phyloP scores from a whole-genome alignment of 2,329 filamentous ascomycete species.

The Ophiostoma fasciatum region DNA sequence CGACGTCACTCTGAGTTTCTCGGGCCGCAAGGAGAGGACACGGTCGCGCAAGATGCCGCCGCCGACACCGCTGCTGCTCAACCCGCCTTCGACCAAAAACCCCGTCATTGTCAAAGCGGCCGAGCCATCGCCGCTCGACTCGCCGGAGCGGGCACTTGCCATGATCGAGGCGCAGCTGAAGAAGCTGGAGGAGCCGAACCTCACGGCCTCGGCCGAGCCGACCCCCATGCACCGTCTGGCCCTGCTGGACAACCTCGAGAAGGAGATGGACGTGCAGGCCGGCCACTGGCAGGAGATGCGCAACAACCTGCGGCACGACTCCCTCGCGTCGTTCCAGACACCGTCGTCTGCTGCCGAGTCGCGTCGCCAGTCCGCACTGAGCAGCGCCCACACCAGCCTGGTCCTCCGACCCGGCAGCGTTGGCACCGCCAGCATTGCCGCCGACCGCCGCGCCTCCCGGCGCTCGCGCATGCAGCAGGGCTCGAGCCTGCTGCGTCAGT shows the following conservation, averaged over 20 bases:
- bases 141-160: conserved; percentile 32
- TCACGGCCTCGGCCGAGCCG: conserved; percentile 17
- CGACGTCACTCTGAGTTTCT: conserved; percentile 44
- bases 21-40: conserved; percentile 30
- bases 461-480: conserved; percentile 22
- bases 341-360: conserved; percentile 18
- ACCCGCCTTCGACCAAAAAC: conserved; percentile 24
- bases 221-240: conserved; percentile 28
- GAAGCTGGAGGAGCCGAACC: conserved; percentile 28
- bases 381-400: too few relatives aligned
- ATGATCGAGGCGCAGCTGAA: conserved; percentile 37
- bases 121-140: conserved; percentile 38
- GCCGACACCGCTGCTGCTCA: conserved; percentile 39
- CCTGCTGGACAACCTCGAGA: conserved; percentile 43
- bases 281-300: conserved; percentile 45
- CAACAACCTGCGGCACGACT: conserved; percentile 34
- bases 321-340: conserved; percentile 30
- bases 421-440: conserved; percentile 17
- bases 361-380: conserved; percentile 16
- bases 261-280: conserved; percentile 46
- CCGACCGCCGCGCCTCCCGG: conserved; percentile 24
- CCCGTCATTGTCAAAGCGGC: conserved; percentile 29
- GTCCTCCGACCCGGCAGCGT: too few relatives aligned
- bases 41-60: conserved; percentile 38
- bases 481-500: too few relatives aligned